phyloP scores from a whole-genome alignment of 768 basidiomycete species.

The Galerina sulciceps region DNA sequence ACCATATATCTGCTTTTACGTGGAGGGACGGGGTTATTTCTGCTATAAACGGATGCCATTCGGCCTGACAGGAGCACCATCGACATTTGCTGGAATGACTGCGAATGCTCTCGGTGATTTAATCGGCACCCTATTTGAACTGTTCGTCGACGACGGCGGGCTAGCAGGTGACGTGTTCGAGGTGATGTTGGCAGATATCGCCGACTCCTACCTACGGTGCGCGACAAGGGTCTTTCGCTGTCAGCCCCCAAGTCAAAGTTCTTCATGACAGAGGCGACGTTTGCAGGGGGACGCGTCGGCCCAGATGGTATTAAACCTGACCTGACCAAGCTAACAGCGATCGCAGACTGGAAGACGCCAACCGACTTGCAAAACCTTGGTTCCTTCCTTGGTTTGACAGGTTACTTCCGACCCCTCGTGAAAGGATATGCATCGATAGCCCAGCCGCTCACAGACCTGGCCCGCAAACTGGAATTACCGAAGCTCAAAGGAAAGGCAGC shows the following conservation, averaged over 20 bases:
- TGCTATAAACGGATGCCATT: conserved; percentile 40
- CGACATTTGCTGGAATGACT: conserved; percentile 33
- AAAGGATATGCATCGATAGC: neutral
- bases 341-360: conserved; percentile 5
- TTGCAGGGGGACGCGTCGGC: conserved; percentile 36
- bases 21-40: conserved; percentile 39
- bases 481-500: conserved; percentile 25
- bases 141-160: conserved; percentile 44
- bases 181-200: conserved; percentile 25
- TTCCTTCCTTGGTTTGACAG: neutral
- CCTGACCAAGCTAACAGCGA: conserved; percentile 19
- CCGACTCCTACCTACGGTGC: conserved; percentile 25
- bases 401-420: conserved; percentile 2
- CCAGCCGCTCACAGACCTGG: neutral
- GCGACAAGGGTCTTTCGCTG: conserved; percentile 33
- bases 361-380: neutral
- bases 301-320: conserved; percentile 37
- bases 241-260: conserved; percentile 37
- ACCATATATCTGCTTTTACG: conserved; percentile 37
- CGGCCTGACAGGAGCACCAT: conserved; percentile 41
- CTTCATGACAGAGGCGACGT: conserved; percentile 38
- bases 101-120: conserved; percentile 27
- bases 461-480: neutral
- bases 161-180: conserved; percentile 33
- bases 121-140: conserved; percentile 27